phyloP scores from a whole-genome alignment of 1,139 yeast species.

The Candida sanyaensis region DNA sequence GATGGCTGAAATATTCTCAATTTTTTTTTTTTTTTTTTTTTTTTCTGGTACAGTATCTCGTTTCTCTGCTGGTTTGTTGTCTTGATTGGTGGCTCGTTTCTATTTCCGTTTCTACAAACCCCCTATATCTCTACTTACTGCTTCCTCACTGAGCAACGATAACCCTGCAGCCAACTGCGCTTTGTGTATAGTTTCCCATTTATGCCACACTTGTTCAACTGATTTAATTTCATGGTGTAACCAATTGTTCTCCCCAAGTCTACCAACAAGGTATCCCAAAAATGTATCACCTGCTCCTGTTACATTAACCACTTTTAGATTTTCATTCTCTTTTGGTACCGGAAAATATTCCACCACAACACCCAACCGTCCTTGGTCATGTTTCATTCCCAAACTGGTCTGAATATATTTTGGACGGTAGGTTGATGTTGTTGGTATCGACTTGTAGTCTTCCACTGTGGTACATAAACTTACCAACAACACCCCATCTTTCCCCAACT shows the following conservation, averaged over 20 bases:
- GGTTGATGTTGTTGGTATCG: constrained; percentile 39
- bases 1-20: background rate
- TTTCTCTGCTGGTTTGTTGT: too few species aligned
- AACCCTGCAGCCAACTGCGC: constrained; percentile 60
- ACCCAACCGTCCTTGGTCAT: constrained; percentile 32
- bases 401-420: constrained; percentile 29
- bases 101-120: background rate
- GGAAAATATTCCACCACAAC: constrained; percentile 66
- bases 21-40: background rate
- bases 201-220: constrained; percentile 33
- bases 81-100: background rate
- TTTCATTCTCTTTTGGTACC: constrained; percentile 38
- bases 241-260: constrained; percentile 29
- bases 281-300: constrained; percentile 80
- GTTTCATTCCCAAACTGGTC: constrained; percentile 17
- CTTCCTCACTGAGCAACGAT: constrained; percentile 34
- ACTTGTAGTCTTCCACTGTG: constrained; percentile 29
- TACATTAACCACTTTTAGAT: constrained; percentile 46
- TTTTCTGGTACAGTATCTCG: too few species aligned
- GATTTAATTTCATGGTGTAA: constrained; percentile 21
- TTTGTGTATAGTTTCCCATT: constrained; percentile 38
- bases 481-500: constrained; percentile 70
- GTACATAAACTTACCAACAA: constrained; percentile 41
- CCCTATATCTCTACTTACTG: constrained; percentile 18
- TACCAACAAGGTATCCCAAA: constrained; percentile 49